Evolutionary conservation across 169 alveolate species (phyloP).

Genomic region (Plasmodium sp.): DNA sequence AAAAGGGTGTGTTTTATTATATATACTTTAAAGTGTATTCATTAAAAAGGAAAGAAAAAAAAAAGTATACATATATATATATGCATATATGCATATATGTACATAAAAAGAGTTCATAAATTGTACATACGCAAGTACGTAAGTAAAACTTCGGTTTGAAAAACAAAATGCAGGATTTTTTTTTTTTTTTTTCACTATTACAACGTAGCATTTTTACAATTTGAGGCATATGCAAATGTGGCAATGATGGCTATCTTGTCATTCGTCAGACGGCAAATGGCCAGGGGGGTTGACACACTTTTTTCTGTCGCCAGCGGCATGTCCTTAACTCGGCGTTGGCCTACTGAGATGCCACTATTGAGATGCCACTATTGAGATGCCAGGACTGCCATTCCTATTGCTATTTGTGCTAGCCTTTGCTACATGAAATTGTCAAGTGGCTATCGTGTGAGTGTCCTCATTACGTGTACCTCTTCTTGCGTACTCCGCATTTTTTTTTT

Average conservation of each 20-base stretch:
- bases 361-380: neutral
- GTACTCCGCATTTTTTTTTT: neutral
- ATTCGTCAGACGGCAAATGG: neutral
- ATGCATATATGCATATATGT: neutral
- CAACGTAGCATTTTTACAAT: neutral
- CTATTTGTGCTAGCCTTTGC: neutral
- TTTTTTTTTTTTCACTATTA: conserved; percentile 7
- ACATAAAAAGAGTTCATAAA: neutral
- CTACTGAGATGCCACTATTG: neutral
- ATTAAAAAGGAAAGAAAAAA: neutral
- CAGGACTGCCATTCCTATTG: neutral
- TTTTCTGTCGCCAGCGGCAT: neutral
- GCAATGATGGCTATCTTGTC: neutral
- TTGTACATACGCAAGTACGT: neutral
- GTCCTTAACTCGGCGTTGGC: neutral
- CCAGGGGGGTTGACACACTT: neutral
- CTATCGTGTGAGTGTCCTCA: neutral
- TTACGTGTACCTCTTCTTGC: neutral
- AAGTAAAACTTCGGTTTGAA: neutral
- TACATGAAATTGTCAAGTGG: neutral
- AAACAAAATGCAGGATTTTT: neutral
- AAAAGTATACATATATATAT: too few relatives aligned
- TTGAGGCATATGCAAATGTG: neutral
- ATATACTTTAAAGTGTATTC: neutral
- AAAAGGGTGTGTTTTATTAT: neutral